Evolutionary conservation across 768 basidiomycete species (phyloP), one percentile per base, ranked within the genome.

Genomic region (Suillus paluster): DNA sequence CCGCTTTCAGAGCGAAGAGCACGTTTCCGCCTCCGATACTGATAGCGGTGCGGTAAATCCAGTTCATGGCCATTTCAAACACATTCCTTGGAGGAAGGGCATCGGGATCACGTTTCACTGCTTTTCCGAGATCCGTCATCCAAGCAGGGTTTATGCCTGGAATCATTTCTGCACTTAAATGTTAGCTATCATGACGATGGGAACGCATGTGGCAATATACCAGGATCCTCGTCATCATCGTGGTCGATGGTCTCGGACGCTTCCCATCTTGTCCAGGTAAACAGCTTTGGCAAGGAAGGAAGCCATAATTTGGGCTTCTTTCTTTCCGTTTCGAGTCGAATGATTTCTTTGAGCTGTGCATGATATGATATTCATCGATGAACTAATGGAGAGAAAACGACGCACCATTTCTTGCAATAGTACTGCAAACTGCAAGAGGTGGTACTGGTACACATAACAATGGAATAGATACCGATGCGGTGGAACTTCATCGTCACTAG

Each of bases 391-490:
- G 11, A 55, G 19, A 15, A 55, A 39, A 5, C 3, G 39, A 64
- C 80, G 21, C 48, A 83, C 82, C 61, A 77, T 55, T 8, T 73
- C 73, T n/a, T 70, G 64, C 5, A 81, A 59, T 12, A 69, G 63
- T 10, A 63, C 60, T 3, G 75, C 69, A 63, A 83, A 80, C 14
- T 70, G 73, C 69, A 81, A 78, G 55, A 80, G 65, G 61, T 84
- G 83, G 58, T 78, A 82, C 63, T 93, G 89, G 70, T 90, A 92
- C 33, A 90, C 83, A 66, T 88, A 92, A 55, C 87, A 89, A 60
- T 90, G 78, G 66, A 93, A 93, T 9, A 93, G 76, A 69, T 87
- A 85, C 44, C 86, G 84, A 72, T 92, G 90, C 0, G 86, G 83
- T 1, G 84, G 86, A 14, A 80, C 74, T 8, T 83, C 81, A n/a